These are phyloP conservation scores for Penicillium sp. DNA, from an alignment of 2,329 filamentous ascomycete species.

Conservation along the genomic window DNA sequence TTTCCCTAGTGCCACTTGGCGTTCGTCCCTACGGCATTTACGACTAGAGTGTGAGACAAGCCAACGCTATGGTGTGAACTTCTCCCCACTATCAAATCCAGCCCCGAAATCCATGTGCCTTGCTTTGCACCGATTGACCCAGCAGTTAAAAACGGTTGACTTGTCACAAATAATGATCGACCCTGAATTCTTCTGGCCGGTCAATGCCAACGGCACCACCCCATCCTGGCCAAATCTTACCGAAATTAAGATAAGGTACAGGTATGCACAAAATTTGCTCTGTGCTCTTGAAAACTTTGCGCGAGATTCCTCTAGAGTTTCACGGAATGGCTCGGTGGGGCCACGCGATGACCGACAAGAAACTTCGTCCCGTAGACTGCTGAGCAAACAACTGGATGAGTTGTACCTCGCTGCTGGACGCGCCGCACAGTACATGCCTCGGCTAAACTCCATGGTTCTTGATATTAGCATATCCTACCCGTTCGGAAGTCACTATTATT, in stretches of 20 bases:
- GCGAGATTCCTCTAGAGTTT: background rate
- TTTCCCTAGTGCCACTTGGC: background rate
- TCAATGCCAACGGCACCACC: background rate
- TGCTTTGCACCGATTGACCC: background rate
- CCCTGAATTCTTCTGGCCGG: conserved; percentile 1
- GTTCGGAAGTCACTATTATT: background rate
- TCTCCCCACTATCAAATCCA: background rate
- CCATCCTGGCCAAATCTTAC: background rate
- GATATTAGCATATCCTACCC: background rate
- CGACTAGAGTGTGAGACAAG: background rate
- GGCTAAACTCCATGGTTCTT: background rate
- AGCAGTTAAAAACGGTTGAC: background rate
- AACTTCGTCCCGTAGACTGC: background rate
- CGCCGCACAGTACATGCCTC: conserved; percentile 1
- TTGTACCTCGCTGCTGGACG: background rate
- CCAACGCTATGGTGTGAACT: too few species aligned
- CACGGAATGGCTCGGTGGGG: background rate
- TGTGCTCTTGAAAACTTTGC: too few species aligned
- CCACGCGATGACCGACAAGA: too few species aligned
- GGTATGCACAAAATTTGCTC: too few species aligned
- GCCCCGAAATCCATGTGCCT: background rate
- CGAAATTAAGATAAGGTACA: background rate
- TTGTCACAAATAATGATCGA: background rate
- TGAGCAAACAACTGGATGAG: background rate
- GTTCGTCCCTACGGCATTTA: background rate